phyloP scores from a whole-genome alignment of 768 basidiomycete genomes.

The Phylloporus arenicola region DNA sequence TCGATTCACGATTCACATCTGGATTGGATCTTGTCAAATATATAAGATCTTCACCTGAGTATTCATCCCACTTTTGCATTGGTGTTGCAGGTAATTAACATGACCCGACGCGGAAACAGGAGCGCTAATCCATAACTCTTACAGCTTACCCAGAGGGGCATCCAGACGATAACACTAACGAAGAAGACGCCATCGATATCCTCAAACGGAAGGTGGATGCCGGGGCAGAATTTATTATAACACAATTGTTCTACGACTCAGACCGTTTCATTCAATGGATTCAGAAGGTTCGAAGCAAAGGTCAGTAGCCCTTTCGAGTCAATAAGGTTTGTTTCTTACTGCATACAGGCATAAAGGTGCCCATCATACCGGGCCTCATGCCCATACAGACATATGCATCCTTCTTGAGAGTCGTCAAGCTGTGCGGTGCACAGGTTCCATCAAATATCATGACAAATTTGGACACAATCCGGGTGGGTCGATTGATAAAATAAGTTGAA shows the following conservation, averaged over 20 bases:
- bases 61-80: constrained; percentile 82
- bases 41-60: constrained; percentile 72
- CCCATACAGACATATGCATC: constrained; percentile 96
- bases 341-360: constrained; percentile 74
- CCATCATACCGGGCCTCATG: constrained; percentile 95
- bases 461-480: constrained; percentile 67
- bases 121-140: neutral
- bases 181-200: constrained; percentile 59
- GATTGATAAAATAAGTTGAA: neutral
- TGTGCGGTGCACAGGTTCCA: constrained; percentile 80
- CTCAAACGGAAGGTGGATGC: constrained; percentile 88
- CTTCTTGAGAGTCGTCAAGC: constrained; percentile 84
- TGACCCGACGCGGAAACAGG: neutral
- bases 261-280: constrained; percentile 81
- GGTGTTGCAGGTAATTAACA: constrained; percentile 77
- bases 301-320: constrained; percentile 35
- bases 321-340: constrained; percentile 5
- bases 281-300: constrained; percentile 60
- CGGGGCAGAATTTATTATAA: constrained; percentile 93
- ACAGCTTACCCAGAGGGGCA: constrained; percentile 91
- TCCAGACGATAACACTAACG: constrained; percentile 51
- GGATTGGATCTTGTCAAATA: constrained; percentile 89
- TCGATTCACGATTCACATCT: constrained; percentile 77
- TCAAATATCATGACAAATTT: constrained; percentile 57
- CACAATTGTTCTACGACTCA: constrained; percentile 97